These are phyloP conservation scores for Ceratobasidium sp. DNA, from an alignment of 1,284 basidiomycete genomes.

Conservation along the genomic window DNA sequence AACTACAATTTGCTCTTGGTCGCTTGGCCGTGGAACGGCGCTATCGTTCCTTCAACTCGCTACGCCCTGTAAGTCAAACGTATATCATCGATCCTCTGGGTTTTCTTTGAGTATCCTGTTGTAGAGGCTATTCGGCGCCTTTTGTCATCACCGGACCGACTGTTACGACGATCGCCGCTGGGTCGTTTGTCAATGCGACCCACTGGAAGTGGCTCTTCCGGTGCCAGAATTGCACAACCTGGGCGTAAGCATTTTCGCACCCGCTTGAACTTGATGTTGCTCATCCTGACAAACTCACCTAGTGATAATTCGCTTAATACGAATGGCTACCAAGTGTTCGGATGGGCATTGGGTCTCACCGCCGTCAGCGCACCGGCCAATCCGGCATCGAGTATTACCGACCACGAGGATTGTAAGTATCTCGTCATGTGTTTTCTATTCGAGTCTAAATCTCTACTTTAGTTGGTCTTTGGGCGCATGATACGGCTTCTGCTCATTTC, in stretches of 20 bases:
- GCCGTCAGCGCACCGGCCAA: constrained; percentile 54
- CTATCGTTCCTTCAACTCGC: constrained; percentile 64
- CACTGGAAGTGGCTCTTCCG: constrained; percentile 69
- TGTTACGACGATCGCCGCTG: constrained; percentile 59
- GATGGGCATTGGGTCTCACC: constrained; percentile 62
- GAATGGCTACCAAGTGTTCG: constrained; percentile 59
- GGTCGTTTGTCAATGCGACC: constrained; percentile 59
- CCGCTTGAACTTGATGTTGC: too few species aligned
- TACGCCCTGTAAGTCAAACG: constrained; percentile 61
- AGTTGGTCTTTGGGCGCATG: constrained; percentile 70
- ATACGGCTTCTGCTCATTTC: constrained; percentile 62
- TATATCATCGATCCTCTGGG: constrained; percentile 10
- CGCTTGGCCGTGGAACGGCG: constrained; percentile 66
- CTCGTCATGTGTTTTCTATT: neutral
- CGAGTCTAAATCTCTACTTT: neutral
- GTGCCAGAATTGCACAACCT: constrained; percentile 63
- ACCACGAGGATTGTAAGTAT: constrained; percentile 61
- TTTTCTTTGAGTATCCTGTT: constrained; percentile 27
- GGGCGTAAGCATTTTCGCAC: constrained; percentile 34
- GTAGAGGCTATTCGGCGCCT: constrained; percentile 60
- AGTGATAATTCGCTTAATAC: constrained; percentile 56
- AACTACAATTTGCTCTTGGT: constrained; percentile 58
- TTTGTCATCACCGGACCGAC: constrained; percentile 59
- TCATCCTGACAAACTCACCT: too few species aligned
- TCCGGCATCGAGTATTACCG: constrained; percentile 56